Percentiles rank a stretch among this genome's conserved stretches.
Evolutionary conservation across 768 basidiomycete genomes (phyloP).

Genomic region (Pseudohyphozyma bogoriensis): DNA sequence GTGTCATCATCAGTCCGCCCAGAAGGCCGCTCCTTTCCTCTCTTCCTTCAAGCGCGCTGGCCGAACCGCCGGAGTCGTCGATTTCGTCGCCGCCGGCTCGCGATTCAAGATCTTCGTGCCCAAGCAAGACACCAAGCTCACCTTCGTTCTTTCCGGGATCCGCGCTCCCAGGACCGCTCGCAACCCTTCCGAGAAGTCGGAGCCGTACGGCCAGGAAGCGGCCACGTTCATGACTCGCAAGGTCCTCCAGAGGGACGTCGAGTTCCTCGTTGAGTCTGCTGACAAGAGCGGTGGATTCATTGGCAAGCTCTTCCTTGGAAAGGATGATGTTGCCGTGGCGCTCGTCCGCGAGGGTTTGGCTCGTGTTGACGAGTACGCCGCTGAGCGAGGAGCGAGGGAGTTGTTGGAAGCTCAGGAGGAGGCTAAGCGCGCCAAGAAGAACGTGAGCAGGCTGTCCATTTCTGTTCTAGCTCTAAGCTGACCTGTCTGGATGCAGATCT

Average conservation of each 20-base stretch:
- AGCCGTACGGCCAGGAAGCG: slow-evolving; percentile 78
- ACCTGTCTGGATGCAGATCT: slow-evolving; percentile 52
- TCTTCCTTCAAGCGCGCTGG: slow-evolving; percentile 85
- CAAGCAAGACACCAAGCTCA: slow-evolving; percentile 66
- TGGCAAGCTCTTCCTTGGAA: slow-evolving; percentile 54
- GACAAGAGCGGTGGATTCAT: slow-evolving; percentile 97
- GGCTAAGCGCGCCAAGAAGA: slow-evolving; percentile 66
- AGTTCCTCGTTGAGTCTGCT: slow-evolving; percentile 76
- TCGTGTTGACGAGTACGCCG: slow-evolving; percentile 75
- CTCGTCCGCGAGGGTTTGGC: slow-evolving; percentile 80
- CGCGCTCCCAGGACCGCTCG: slow-evolving; percentile 81
- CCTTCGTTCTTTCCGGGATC: slow-evolving; percentile 86
- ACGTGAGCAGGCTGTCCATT: slow-evolving; percentile 47
- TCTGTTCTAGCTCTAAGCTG: neutral
- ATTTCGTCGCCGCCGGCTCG: slow-evolving; percentile 87
- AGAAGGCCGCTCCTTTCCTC: slow-evolving; percentile 52
- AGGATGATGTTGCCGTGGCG: slow-evolving; percentile 73
- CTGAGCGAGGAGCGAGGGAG: slow-evolving; percentile 62
- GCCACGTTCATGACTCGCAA: slow-evolving; percentile 63
- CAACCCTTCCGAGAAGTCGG: slow-evolving; percentile 64
- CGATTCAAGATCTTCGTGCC: slow-evolving; percentile 62
- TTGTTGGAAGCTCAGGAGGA: slow-evolving; percentile 78
- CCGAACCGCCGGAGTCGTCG: slow-evolving; percentile 71
- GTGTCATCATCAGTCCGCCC: neutral
- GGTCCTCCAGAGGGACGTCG: slow-evolving; percentile 90